Conservation (phyloP, 2,329 filamentous ascomycete species). For the Gliomastix tumulicola region DNA sequence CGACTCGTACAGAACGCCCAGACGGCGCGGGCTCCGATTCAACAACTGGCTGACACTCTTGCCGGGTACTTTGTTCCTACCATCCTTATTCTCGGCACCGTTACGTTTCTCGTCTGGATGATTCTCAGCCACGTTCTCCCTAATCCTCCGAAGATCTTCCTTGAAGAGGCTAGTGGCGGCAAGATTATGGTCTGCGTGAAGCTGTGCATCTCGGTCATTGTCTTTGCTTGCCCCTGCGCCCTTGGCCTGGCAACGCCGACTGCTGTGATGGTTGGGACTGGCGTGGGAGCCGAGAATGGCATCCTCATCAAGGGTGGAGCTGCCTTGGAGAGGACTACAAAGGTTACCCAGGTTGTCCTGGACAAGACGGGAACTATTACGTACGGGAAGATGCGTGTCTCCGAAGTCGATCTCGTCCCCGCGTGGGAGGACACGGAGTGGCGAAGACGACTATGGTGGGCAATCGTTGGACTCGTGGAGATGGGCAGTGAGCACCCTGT, state of each 20-base stretch:
- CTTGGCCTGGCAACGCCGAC: slow-evolving; percentile 94
- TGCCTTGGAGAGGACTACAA: slow-evolving; percentile 83
- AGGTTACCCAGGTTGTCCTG: slow-evolving; percentile 81
- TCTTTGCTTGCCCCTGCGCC: slow-evolving; percentile 95
- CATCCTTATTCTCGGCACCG: slow-evolving; percentile 75
- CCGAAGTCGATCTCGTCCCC: slow-evolving; percentile 58
- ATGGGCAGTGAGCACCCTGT: slow-evolving; percentile 95
- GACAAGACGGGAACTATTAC: slow-evolving; percentile 97
- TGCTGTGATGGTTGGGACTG: slow-evolving; percentile 98
- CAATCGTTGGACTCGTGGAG: slow-evolving; percentile 90
- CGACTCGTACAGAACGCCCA: slow-evolving; percentile 97
- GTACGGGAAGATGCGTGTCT: slow-evolving; percentile 90
- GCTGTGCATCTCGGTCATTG: slow-evolving; percentile 96
- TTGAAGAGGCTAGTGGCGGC: slow-evolving; percentile 72
- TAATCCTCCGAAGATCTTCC: slow-evolving; percentile 84
- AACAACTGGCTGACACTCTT: slow-evolving; percentile 82
- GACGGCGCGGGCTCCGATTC: slow-evolving; percentile 88
- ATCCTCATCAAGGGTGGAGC: slow-evolving; percentile 98
- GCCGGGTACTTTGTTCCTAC: slow-evolving; percentile 91
- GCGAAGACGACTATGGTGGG: slow-evolving; percentile 81
- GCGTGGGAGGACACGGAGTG: slow-evolving; percentile 64
- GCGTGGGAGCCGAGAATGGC: slow-evolving; percentile 87
- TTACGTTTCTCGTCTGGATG: slow-evolving; percentile 93
- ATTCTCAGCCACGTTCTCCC: slow-evolving; percentile 78
- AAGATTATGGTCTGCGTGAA: slow-evolving; percentile 96